Evolutionary conservation across 768 basidiomycete genomes (phyloP).

Genomic region (Mrakia gelida): DNA sequence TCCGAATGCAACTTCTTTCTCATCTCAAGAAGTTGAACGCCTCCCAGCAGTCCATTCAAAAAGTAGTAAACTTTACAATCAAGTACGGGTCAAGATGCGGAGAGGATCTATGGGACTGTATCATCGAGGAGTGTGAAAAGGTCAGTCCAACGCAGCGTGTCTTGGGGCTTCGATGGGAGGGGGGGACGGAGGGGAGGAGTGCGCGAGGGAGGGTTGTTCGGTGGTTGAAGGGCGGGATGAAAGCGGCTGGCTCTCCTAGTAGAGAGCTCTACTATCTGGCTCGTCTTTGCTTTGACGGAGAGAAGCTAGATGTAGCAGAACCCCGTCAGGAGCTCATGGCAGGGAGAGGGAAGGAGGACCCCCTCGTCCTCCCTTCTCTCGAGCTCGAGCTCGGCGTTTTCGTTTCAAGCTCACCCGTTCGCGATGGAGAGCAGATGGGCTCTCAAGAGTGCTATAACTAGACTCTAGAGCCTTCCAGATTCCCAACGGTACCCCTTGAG

Average conservation of each 20-base stretch:
- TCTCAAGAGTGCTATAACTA: too few species aligned
- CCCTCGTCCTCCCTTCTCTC: too few species aligned
- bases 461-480: too few species aligned
- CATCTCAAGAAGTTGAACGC: constrained; percentile 63
- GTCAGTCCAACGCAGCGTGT: constrained; percentile 45
- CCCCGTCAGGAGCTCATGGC: too few species aligned
- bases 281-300: not conserved
- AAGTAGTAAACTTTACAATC: constrained; percentile 75
- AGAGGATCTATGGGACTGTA: constrained; percentile 90
- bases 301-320: too few species aligned
- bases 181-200: not conserved
- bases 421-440: too few species aligned
- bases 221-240: not conserved
- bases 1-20: constrained; percentile 64
- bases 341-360: too few species aligned
- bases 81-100: constrained; percentile 80
- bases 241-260: not conserved
- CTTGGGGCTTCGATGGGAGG: not conserved
- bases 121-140: constrained; percentile 85
- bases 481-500: too few species aligned
- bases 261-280: not conserved
- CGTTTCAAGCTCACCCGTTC: too few species aligned
- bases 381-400: too few species aligned
- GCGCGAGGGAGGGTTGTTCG: not conserved
- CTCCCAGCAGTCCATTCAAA: constrained; percentile 84